Evolutionary conservation across 129 eudicot genomes (phyloP).

Genomic region (Lactuca sativa): DNA sequence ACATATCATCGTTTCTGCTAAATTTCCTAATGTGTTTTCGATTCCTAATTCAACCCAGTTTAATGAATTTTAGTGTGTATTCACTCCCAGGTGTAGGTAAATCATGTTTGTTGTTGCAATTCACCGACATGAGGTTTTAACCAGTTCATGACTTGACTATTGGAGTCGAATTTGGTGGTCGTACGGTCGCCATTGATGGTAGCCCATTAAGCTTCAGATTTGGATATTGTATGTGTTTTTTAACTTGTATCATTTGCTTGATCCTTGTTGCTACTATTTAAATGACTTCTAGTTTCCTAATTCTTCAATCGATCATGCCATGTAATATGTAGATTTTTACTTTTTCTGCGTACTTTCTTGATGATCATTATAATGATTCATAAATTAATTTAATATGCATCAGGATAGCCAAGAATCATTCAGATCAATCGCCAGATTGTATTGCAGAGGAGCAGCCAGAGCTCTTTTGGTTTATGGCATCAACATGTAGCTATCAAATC

Average conservation of each 20-base stretch:
- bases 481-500: constrained; percentile 14
- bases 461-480: constrained; percentile 93
- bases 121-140: constrained; percentile 91
- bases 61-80: not conserved
- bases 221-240: constrained; percentile 65
- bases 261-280: too few relatives aligned
- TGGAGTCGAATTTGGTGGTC: constrained; percentile 94
- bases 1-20: too few relatives aligned
- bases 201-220: constrained; percentile 86
- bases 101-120: constrained; percentile 84
- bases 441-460: constrained; percentile 93
- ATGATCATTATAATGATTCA: constrained; percentile 7
- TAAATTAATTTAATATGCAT: constrained; percentile 8
- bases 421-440: constrained; percentile 81
- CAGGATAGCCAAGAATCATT: constrained; percentile 93
- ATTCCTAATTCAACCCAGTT: not conserved
- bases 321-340: too few relatives aligned
- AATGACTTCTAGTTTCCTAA: not conserved
- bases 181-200: constrained; percentile 66
- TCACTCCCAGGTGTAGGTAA: constrained; percentile 68
- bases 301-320: not conserved
- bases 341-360: not conserved
- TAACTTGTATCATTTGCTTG: too few relatives aligned
- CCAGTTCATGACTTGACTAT: constrained; percentile 87
- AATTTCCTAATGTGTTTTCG: too few relatives aligned